Evolutionary conservation across 768 basidiomycete genomes (phyloP).

Genomic region (Gloeophyllum trabeum): DNA sequence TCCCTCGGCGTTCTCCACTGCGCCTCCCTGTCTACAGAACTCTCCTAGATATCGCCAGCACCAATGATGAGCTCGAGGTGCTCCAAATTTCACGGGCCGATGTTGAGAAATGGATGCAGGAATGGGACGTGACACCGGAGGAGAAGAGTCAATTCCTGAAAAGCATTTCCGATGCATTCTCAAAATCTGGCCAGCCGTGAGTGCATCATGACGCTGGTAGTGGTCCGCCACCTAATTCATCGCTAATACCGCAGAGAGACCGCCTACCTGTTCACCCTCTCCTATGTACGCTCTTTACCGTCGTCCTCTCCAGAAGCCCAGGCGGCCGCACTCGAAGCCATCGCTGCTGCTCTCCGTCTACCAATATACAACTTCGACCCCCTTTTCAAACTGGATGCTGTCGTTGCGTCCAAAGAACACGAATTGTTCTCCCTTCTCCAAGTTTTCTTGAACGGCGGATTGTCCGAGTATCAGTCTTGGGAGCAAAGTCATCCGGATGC

Average conservation of each 20-base stretch:
- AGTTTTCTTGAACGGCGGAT: slow-evolving; percentile 57
- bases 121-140: slow-evolving; percentile 57
- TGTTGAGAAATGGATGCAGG: slow-evolving; percentile 68
- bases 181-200: slow-evolving; percentile 48
- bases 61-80: slow-evolving; percentile 49
- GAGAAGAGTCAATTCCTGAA: slow-evolving; percentile 61
- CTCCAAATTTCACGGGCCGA: slow-evolving; percentile 48
- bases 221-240: not conserved
- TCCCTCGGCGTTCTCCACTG: slow-evolving; percentile 53
- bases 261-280: slow-evolving; percentile 55
- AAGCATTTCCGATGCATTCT: slow-evolving; percentile 45
- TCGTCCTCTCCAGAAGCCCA: slow-evolving; percentile 38
- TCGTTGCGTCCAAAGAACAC: slow-evolving; percentile 53
- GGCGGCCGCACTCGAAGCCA: slow-evolving; percentile 44
- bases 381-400: slow-evolving; percentile 65
- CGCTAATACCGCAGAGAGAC: slow-evolving; percentile 26
- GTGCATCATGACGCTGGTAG: slow-evolving; percentile 15
- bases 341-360: slow-evolving; percentile 53
- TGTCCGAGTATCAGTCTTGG: slow-evolving; percentile 58
- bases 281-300: slow-evolving; percentile 51
- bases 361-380: slow-evolving; percentile 77
- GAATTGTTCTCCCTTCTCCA: slow-evolving; percentile 67
- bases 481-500: slow-evolving; percentile 31
- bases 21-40: slow-evolving; percentile 52
- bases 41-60: slow-evolving; percentile 47